phyloP scores from a whole-genome alignment of 148 eudicot genomes.

The Cornus florida region DNA sequence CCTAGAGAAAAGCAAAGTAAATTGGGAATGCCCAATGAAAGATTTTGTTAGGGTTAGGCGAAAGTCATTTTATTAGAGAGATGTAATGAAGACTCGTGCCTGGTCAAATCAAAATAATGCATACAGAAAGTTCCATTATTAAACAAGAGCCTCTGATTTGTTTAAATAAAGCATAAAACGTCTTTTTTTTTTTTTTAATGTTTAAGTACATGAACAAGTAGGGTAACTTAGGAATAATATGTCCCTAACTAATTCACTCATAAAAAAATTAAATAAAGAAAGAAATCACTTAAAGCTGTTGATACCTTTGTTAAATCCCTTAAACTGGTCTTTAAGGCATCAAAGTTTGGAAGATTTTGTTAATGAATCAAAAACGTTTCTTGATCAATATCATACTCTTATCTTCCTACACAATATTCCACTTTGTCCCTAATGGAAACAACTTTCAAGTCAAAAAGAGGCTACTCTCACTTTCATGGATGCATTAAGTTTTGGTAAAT shows the following conservation, averaged over 20 bases:
- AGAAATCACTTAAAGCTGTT: not conserved
- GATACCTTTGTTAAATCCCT: not conserved
- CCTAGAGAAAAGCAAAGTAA: no score
- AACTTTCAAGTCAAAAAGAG: conserved; percentile 11
- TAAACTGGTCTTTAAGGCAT: not conserved
- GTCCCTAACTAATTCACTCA: not conserved
- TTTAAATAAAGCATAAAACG: not conserved
- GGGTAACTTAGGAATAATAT: not conserved
- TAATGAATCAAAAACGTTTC: not conserved
- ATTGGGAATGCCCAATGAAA: no score
- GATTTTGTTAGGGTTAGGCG: no score
- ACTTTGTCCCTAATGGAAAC: conserved; percentile 3
- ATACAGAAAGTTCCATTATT: not conserved
- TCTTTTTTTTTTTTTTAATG: no score
- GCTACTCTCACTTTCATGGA: conserved; percentile 3
- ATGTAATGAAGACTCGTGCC: no score
- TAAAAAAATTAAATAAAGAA: no score
- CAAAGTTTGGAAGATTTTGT: not conserved
- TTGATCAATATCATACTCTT: not conserved
- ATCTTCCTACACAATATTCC: not conserved
- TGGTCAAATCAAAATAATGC: not conserved
- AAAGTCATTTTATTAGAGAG: no score
- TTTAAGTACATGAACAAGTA: not conserved
- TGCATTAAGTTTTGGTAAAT: not conserved
- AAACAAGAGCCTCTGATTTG: not conserved